Evolutionary conservation across 139 green algal species (phyloP).

Genomic region (Micractinium conductrix): DNA sequence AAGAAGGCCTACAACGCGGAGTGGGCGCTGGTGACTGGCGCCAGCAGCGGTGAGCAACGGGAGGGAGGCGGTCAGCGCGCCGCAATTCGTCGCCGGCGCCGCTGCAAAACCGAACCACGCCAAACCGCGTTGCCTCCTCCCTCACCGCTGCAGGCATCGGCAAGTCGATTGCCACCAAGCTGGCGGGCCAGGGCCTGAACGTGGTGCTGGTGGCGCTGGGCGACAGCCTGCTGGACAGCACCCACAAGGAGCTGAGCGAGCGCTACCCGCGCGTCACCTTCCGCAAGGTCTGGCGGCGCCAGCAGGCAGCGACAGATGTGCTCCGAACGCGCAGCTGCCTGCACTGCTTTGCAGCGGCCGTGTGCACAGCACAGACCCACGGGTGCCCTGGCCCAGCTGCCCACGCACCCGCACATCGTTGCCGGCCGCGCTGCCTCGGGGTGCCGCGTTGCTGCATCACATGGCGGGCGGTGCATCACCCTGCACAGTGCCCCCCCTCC

Average conservation of each 20-base stretch:
- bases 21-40: conserved; percentile 95
- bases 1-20: conserved; percentile 87
- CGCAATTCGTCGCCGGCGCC: no score
- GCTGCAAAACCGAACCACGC: no score
- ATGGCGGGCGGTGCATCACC: no score
- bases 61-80: background rate
- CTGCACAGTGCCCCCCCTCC: no score
- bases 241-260: conserved; percentile 70
- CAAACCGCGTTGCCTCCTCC: no score
- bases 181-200: conserved; percentile 89
- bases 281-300: conserved; percentile 64
- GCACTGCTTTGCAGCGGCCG: no score
- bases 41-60: conserved; percentile 72
- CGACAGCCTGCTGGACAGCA: conserved; percentile 80
- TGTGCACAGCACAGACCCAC: no score
- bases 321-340: no score
- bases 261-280: conserved; percentile 76
- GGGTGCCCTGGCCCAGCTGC: no score
- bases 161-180: conserved; percentile 81
- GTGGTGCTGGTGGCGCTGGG: conserved; percentile 90
- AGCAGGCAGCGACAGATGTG: no score
- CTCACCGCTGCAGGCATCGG: conserved; percentile 83
- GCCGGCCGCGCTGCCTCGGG: no score
- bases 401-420: no score
- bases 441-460: background rate